A percentile compares a stretch with the other conserved stretches of the same genome.
These are phyloP conservation scores for Metschnikowia bowlesiae DNA, from an alignment of 805 yeast species.

Conservation along the genomic window DNA sequence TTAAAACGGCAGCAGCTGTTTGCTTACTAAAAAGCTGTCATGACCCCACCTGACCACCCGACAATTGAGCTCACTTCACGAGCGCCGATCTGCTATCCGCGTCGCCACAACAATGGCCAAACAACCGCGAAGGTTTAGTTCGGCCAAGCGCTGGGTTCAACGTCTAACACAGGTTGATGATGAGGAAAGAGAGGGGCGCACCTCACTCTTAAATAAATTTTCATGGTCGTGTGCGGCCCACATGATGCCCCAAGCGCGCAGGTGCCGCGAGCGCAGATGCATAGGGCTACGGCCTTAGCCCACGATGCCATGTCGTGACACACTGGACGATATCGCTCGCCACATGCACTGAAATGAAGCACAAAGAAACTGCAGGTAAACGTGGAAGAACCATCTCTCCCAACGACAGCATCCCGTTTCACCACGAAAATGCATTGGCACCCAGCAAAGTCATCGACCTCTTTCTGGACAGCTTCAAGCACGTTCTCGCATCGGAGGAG, in stretches of 20 bases:
- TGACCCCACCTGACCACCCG: conserved; percentile 50
- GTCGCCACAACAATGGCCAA: conserved; percentile 29
- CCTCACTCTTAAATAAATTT: conserved; percentile 1
- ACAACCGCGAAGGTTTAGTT: conserved; percentile 31
- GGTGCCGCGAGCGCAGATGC: background rate
- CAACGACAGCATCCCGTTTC: conserved; percentile 30
- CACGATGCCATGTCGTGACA: background rate
- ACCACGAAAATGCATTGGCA: conserved; percentile 27
- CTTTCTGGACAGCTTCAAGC: conserved; percentile 30
- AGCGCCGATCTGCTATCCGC: conserved; percentile 65
- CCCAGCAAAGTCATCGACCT: conserved; percentile 35
- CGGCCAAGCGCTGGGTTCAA: conserved; percentile 35
- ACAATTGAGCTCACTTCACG: conserved; percentile 52
- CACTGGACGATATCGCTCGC: background rate
- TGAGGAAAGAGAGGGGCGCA: conserved; percentile 12
- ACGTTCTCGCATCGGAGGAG: conserved; percentile 30
- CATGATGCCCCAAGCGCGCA: too few species aligned
- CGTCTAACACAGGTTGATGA: conserved; percentile 51
- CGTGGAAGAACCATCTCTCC: background rate
- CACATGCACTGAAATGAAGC: background rate
- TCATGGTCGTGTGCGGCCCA: conserved; percentile 1
- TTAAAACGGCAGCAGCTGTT: conserved; percentile 19
- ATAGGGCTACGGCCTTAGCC: conserved; percentile 2
- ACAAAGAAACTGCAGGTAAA: too few species aligned
- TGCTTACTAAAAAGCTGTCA: conserved; percentile 25